A percentile compares a stretch with the other conserved stretches of the same genome.
Conservation (phyloP, 352 stramenopile species). For the Phytophthora boehmeriae region DNA sequence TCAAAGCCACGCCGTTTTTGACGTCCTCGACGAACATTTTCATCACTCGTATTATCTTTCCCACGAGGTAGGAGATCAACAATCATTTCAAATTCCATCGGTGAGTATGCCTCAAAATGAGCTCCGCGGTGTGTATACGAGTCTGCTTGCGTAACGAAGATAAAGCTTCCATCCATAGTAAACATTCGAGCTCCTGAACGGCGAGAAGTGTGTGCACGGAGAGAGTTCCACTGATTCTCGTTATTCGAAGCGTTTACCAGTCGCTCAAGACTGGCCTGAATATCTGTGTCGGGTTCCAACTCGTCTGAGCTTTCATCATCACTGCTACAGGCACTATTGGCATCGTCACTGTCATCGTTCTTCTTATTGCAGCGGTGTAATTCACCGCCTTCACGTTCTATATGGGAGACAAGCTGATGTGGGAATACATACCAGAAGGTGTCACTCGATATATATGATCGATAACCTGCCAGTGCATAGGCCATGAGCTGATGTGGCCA, state of each 20-base stretch:
- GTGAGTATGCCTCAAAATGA: constrained; percentile 9
- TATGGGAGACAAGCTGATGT: constrained; percentile 1
- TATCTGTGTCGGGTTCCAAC: too few relatives aligned
- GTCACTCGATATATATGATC: constrained; percentile 9
- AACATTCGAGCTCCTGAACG: constrained; percentile 4
- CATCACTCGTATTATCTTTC: not conserved
- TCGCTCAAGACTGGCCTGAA: too few relatives aligned
- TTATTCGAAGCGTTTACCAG: too few relatives aligned
- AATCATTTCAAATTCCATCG: constrained; percentile 17
- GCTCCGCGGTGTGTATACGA: constrained; percentile 10
- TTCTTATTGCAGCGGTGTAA: not conserved
- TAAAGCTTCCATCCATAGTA: not conserved
- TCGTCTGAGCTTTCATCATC: not conserved
- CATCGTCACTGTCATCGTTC: not conserved
- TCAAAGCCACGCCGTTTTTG: constrained; percentile 10
- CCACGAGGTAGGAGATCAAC: constrained; percentile 1
- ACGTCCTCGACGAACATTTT: not conserved
- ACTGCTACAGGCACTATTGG: too few relatives aligned
- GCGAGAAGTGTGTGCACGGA: too few relatives aligned
- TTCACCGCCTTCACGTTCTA: too few relatives aligned
- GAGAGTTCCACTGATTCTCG: too few relatives aligned
- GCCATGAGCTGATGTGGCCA: constrained; percentile 15
- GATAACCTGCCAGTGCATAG: constrained; percentile 7
- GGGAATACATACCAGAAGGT: constrained; percentile 16
- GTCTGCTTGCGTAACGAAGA: constrained; percentile 5